Conservation (phyloP, 2,329 filamentous ascomycete genomes). For the Pestalotiopsis fici region DNA sequence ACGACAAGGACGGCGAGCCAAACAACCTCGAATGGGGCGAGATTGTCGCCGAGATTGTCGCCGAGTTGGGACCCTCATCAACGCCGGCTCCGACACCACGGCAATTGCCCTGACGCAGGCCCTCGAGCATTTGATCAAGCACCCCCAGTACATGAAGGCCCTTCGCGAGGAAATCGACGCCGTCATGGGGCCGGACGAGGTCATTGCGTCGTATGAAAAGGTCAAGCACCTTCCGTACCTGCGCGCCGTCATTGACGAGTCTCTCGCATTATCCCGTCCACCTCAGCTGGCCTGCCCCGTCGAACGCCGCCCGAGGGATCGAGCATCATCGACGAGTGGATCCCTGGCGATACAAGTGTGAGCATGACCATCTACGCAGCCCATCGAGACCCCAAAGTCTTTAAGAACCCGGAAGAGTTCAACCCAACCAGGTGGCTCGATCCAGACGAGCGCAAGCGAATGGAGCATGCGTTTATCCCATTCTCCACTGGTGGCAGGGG, state of each 20-base stretch:
- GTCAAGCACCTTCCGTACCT: conserved; percentile 6
- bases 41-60: not conserved
- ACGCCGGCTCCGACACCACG: not conserved
- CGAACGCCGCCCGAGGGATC: conserved; percentile 39
- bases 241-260: not conserved
- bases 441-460: not conserved
- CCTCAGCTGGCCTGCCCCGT: conserved; percentile 41
- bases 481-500: conserved; percentile 3
- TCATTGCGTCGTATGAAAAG: not conserved
- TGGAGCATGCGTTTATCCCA: conserved; percentile 4
- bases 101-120: not conserved
- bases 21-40: not conserved
- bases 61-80: not conserved
- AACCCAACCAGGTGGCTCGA: conserved; percentile 6
- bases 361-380: conserved; percentile 9
- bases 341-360: conserved; percentile 10
- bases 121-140: conserved; percentile 9
- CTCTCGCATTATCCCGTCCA: conserved; percentile 13
- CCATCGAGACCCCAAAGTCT: conserved; percentile 3
- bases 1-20: not conserved
- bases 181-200: conserved; percentile 4
- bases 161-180: conserved; percentile 14
- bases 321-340: not conserved
- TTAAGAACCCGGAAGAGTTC: conserved; percentile 7
- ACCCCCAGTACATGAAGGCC: conserved; percentile 1